Base-by-base conservation (phyloP, 108 stramenopile genomes). In the Heterococcus sp. region DNA sequence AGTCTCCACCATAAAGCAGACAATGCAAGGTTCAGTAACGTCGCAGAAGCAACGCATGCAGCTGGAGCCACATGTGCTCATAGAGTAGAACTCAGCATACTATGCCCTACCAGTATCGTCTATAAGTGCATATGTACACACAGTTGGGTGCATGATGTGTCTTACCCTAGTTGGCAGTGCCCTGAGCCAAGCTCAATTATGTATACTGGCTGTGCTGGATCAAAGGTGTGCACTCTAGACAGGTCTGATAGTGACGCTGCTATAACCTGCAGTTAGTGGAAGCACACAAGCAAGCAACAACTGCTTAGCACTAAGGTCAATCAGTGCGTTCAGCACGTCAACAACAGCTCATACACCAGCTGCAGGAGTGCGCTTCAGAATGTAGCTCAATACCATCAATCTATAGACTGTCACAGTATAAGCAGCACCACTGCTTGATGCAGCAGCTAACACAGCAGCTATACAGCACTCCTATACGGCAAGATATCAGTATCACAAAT, bases 81-180 rank as follows among this genome's bases (percentile, higher is more conserved):
- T n/a, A n/a, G n/a, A n/a, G n/a, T n/a, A n/a, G n/a, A n/a, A n/a
- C n/a, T n/a, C n/a, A n/a, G n/a, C n/a, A n/a, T n/a, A n/a, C n/a
- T n/a, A n/a, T n/a, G n/a, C n/a, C n/a, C n/a, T n/a, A n/a, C n/a
- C n/a, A n/a, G n/a, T n/a, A n/a, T n/a, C n/a, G n/a, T n/a, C n/a
- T n/a, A n/a, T n/a, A n/a, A n/a, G n/a, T n/a, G n/a, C n/a, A n/a
- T n/a, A n/a, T n/a, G n/a, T n/a, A n/a, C n/a, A n/a, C n/a, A n/a
- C n/a, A n/a, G n/a, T n/a, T n/a, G n/a, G n/a, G n/a, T n/a, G n/a
- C n/a, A n/a, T n/a, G n/a, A n/a, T n/a, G n/a, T n/a, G n/a, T n/a
- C 46, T 58, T 58, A 58, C 46, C 46, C 46, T 58, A 58, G 46
- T 21, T 58, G 46, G 46, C 46, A 58, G 46, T 58, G 46, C 46